Base-by-base conservation (phyloP, 1,284 basidiomycete species). In the Microstroma glucosiphilum region DNA sequence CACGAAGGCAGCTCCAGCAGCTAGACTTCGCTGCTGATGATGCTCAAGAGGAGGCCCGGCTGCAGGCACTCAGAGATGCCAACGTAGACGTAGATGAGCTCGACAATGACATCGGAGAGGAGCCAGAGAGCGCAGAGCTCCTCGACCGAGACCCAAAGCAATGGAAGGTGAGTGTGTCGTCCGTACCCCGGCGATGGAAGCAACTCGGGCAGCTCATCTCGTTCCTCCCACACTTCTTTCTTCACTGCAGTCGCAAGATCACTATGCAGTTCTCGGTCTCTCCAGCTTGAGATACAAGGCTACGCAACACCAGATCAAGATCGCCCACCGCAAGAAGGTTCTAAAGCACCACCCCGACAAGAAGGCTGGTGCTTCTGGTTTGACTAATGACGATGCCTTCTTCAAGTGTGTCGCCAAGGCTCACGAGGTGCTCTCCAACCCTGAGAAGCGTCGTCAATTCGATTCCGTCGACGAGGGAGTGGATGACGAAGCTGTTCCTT, bases 381-480 rank as follows among this genome's bases (percentile, higher is more conserved):
- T 86, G 62, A 85, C 86, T 60, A 96, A 96, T 82, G 93, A 97
- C 82, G 94, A 98, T 79, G 88, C 88, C 3, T 98, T 98, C 85
- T 98, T 98, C 90, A 98, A 98, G 83, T 98, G 94, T 80, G 96
- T 98, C 73, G 88, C 91, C 82, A 98, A 98, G 81, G 92, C 93
- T 21, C 87, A 89, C 81, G 94, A 98, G 75, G 88, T 92, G 51
- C 87, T 98, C 59, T 89, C 87, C 63, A 85, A 94, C 82, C 80
- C 86, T 19, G 92, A 96, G 78, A 88, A 88, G 75, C 88, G 92
- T 68, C 87, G 91, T 57, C 92, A 97, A 81, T 98, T 96, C 81
- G 96, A 98, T 82, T 96, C 91, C 1, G 89, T 94, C 63, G 94
- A 98, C 81, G 90, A 90, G 59, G 86, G 87, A 59, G 82, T 90